These are phyloP conservation scores for Tulasnella sp. DNA, from an alignment of 768 basidiomycete species.

Conservation along the genomic window DNA sequence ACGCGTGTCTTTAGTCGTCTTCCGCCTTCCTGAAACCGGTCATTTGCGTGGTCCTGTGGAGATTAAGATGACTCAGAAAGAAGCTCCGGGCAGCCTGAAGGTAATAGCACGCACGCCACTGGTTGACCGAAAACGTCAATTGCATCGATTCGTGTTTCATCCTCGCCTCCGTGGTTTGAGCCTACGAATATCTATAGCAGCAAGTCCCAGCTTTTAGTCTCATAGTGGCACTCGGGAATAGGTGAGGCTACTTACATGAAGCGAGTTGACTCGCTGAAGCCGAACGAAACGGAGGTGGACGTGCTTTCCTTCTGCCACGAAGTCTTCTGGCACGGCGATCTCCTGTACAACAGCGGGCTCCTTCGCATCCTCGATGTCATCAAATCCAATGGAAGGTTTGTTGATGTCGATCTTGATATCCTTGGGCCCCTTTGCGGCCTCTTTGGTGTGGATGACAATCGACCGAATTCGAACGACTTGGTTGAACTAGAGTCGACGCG, in stretches of 20 bases:
- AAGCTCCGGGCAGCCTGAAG: background rate
- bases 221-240: background rate
- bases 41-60: constrained; percentile 41
- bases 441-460: constrained; percentile 47
- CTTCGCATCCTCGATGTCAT: constrained; percentile 54
- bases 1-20: constrained; percentile 16
- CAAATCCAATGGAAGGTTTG: constrained; percentile 57
- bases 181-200: constrained; percentile 58
- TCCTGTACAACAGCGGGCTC: constrained; percentile 55
- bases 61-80: background rate
- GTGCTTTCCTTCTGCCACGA: constrained; percentile 46
- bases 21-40: constrained; percentile 36
- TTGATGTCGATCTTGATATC: constrained; percentile 61
- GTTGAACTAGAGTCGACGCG: constrained; percentile 53
- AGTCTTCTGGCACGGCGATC: constrained; percentile 49
- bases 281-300: constrained; percentile 59
- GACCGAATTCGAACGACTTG: constrained; percentile 62
- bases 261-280: constrained; percentile 62
- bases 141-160: constrained; percentile 62
- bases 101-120: constrained; percentile 47
- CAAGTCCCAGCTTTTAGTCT: background rate
- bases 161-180: constrained; percentile 59
- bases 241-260: constrained; percentile 51
- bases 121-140: constrained; percentile 62
- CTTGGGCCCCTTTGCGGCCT: constrained; percentile 50